phyloP scores from a whole-genome alignment of 176 grass and related monocot species.

The Tillandsia fasciculata region DNA sequence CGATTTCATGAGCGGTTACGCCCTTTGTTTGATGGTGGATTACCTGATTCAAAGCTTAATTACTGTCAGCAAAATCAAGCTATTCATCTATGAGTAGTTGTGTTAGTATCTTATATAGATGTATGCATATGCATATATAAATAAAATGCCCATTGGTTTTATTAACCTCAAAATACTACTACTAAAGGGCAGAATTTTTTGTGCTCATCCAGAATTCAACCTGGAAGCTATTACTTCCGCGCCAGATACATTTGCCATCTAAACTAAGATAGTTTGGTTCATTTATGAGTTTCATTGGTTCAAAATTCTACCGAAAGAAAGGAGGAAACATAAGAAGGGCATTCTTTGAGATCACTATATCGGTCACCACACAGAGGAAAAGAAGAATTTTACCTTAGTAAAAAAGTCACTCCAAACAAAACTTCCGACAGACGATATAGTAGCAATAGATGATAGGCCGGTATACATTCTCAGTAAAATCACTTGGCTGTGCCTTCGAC shows the following conservation, averaged over 20 bases:
- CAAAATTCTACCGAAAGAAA: too few species aligned
- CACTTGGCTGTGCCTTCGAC: slow-evolving; percentile 41
- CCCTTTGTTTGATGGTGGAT: slow-evolving; percentile 32
- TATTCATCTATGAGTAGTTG: slow-evolving; percentile 5
- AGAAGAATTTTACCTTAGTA: slow-evolving; percentile 36
- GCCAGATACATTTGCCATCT: too few species aligned
- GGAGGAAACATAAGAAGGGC: too few species aligned
- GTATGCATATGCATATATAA: neutral
- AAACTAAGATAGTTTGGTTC: too few species aligned
- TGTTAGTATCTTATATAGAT: neutral
- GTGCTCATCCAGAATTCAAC: too few species aligned
- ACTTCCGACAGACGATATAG: slow-evolving; percentile 44
- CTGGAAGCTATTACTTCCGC: too few species aligned
- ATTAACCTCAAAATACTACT: too few species aligned
- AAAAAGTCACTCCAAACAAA: slow-evolving; percentile 56
- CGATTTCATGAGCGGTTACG: slow-evolving; percentile 48
- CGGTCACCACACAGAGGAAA: slow-evolving; percentile 10
- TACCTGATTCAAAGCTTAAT: slow-evolving; percentile 32
- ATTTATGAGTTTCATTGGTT: too few species aligned
- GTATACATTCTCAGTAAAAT: slow-evolving; percentile 53
- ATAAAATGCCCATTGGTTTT: too few species aligned
- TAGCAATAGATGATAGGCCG: slow-evolving; percentile 67
- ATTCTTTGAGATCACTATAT: too few species aligned
- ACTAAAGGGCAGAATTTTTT: too few species aligned
- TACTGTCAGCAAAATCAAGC: slow-evolving; percentile 3